Evolutionary conservation across 495 filamentous ascomycete species (phyloP), one percentile per base, ranked within the genome.

Genomic region (Staphylotrichum tortipilum): DNA sequence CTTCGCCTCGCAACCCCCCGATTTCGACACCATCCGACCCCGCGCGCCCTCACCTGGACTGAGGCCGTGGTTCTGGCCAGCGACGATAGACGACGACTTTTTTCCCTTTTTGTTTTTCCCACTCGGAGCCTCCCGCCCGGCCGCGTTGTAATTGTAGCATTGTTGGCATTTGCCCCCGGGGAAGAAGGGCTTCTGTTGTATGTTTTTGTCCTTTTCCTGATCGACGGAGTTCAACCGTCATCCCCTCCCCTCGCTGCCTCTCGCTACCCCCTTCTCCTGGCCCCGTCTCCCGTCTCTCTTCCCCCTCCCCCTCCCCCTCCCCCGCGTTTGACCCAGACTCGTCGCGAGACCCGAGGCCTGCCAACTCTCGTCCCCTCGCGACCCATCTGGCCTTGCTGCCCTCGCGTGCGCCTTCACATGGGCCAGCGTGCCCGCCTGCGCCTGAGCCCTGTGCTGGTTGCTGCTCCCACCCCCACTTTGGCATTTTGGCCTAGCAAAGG

Each of bases 101-200:
- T 57, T n/a, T 50, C 34, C 44, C 9, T 52, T 49, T 57, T n/a
- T 30, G 17, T 50, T 35, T 23, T 29, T 31, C 42, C n/a, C n/a
- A n/a, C n/a, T n/a, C n/a, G n/a, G n/a, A n/a, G 23, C 30, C 46
- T 28, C 35, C 44, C 38, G n/a, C 38, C 17, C 28, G 33, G 42
- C 47, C 40, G 48, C 43, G 26, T 44, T 61, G 46, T 62, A 56
- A 60, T 53, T 60, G 53, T 62, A 62, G 35, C 56, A 55, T 62
- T 59, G 52, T 52, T 51, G 30, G 57, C 52, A 57, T 60, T 55
- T 49, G 26, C 41, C 46, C 52, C n/a, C n/a, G n/a, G n/a, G n/a
- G n/a, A n/a, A n/a, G n/a, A n/a, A 55, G 45, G 39, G 38, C 53
- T 62, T 60, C 49, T 51, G 56, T 59, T 56, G 43, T 45, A 45